Percentiles rank a stretch among this genome's conserved stretches.
phyloP scores from a whole-genome alignment of 805 yeast genomes.

The Zygosaccharomyces lentus region DNA sequence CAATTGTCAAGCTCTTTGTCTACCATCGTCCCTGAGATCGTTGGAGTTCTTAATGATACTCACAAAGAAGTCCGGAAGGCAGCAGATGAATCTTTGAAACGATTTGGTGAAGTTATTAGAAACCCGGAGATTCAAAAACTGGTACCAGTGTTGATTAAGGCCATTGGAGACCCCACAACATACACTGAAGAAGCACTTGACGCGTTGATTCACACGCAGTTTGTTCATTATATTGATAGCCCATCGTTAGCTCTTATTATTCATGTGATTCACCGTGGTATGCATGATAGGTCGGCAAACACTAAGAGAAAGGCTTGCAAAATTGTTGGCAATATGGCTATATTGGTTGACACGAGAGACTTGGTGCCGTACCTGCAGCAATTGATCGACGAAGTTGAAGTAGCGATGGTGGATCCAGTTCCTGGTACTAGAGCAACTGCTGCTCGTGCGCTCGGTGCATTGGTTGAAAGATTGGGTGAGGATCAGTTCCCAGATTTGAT shows the following conservation, averaged over 20 bases:
- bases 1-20: constrained; percentile 88
- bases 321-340: constrained; percentile 98
- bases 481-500: constrained; percentile 90
- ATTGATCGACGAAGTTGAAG: constrained; percentile 76
- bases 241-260: constrained; percentile 94
- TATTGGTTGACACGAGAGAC: constrained; percentile 84
- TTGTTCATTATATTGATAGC: constrained; percentile 96
- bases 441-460: constrained; percentile 91
- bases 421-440: constrained; percentile 97
- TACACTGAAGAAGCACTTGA: constrained; percentile 85
- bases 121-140: constrained; percentile 94
- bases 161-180: constrained; percentile 94
- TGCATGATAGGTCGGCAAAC: constrained; percentile 89
- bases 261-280: constrained; percentile 92
- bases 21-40: constrained; percentile 92
- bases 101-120: constrained; percentile 94
- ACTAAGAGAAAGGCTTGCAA: constrained; percentile 94
- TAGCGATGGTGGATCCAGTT: constrained; percentile 97
- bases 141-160: constrained; percentile 81
- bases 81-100: constrained; percentile 80
- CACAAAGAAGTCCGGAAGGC: constrained; percentile 97
- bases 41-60: constrained; percentile 87
- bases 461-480: constrained; percentile 95
- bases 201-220: constrained; percentile 80
- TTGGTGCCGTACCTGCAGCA: constrained; percentile 76